Evolutionary conservation across 2,329 filamentous ascomycete species (phyloP).

Genomic region (Fusarium sp.): DNA sequence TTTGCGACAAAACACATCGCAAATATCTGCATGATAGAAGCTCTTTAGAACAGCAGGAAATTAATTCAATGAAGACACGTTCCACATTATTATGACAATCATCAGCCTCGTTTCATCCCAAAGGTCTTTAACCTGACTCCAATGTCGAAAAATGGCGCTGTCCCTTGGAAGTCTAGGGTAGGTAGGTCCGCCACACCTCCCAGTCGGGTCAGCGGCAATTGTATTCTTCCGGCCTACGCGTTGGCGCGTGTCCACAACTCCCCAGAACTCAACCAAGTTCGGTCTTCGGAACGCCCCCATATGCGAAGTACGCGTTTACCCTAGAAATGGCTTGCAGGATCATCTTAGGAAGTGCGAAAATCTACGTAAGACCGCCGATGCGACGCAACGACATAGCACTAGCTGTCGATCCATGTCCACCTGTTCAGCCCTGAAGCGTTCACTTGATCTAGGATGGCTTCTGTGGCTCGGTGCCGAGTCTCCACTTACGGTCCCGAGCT

Average conservation of each 20-base stretch:
- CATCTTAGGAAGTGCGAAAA: neutral
- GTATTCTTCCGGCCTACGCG: neutral
- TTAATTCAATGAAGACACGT: rapidly evolving
- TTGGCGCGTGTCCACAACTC: neutral
- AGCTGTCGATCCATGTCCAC: neutral
- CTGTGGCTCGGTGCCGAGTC: neutral
- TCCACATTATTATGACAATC: rapidly evolving
- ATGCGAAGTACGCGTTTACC: neutral
- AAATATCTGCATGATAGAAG: neutral
- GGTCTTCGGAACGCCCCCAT: neutral
- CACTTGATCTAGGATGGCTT: too few relatives aligned
- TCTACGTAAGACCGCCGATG: neutral
- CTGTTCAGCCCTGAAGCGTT: too few relatives aligned
- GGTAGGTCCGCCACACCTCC: neutral
- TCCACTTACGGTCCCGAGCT: neutral
- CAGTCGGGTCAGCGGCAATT: neutral
- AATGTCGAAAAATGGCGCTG: too few relatives aligned
- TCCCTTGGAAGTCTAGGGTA: neutral
- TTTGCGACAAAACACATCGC: neutral
- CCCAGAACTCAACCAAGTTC: neutral
- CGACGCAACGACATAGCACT: neutral
- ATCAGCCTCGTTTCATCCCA: too few relatives aligned
- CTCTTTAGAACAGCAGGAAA: neutral
- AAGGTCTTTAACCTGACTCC: too few relatives aligned
- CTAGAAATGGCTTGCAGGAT: neutral